A percentile compares a stretch with the other conserved stretches of the same genome.
These are phyloP conservation scores for Batkoa obscura DNA, from an alignment of 371 early-diverging fungal genomes.

Conservation along the genomic window DNA sequence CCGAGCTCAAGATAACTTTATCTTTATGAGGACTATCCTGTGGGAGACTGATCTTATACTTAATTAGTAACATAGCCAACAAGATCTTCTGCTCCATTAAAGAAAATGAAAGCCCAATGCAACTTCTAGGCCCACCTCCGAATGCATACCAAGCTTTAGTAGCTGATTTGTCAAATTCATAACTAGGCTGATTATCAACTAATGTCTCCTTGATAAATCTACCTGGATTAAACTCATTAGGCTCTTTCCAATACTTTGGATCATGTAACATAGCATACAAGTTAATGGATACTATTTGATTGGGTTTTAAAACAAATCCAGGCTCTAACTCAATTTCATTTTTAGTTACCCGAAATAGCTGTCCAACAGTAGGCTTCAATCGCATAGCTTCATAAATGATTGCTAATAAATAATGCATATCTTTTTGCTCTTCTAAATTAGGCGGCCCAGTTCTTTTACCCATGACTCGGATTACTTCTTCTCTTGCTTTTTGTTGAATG, in stretches of 20 bases:
- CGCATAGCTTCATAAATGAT: conserved; percentile 4
- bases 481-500: conserved; percentile 8
- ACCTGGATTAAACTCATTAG: neutral
- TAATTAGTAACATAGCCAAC: neutral
- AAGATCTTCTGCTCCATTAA: neutral
- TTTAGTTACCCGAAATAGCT: neutral
- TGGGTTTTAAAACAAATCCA: neutral
- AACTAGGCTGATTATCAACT: neutral
- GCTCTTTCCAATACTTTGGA: neutral
- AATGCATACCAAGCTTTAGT: neutral
- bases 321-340: neutral
- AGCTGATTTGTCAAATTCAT: neutral
- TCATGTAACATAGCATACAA: neutral
- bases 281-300: neutral
- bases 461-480: conserved; percentile 9
- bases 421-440: neutral
- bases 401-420: neutral
- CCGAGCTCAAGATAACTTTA: neutral
- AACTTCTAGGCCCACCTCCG: neutral
- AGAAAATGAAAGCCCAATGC: neutral
- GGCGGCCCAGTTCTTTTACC: neutral
- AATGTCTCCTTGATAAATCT: neutral
- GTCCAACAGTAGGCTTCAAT: neutral
- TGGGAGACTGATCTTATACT: neutral
- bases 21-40: neutral